phyloP scores from a whole-genome alignment of 225 moss, liverwort and hornwort species.

The Asterella californica region DNA sequence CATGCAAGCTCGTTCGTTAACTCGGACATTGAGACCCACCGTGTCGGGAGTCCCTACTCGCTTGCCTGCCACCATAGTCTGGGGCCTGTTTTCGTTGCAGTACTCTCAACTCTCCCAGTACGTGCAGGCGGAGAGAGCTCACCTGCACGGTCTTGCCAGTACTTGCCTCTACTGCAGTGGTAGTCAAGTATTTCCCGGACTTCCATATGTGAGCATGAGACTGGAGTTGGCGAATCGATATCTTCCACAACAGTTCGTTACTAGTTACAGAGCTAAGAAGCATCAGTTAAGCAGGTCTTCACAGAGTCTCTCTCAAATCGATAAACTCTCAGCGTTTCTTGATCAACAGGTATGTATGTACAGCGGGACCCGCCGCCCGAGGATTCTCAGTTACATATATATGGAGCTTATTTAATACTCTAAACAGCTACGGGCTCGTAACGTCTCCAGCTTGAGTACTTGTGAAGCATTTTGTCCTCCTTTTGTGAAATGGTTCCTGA shows the following conservation, averaged over 20 bases:
- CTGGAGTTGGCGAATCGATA: neutral
- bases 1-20: neutral
- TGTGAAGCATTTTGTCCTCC: too few relatives aligned
- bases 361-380: neutral
- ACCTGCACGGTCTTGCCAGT: neutral
- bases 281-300: neutral
- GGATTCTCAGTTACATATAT: neutral
- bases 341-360: neutral
- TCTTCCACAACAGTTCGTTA: neutral
- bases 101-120: neutral
- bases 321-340: neutral
- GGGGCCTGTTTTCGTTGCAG: conserved; percentile 5
- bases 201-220: too few relatives aligned
- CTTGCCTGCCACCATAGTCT: conserved; percentile 7
- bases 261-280: neutral
- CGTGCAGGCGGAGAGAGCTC: neutral
- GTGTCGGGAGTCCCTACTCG: neutral
- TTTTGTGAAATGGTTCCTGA: too few relatives aligned
- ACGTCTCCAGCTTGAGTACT: too few relatives aligned
- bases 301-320: neutral
- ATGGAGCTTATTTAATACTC: too few relatives aligned
- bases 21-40: conserved; percentile 5
- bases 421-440: too few relatives aligned
- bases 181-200: neutral
- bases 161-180: neutral